A percentile compares a stretch with the other conserved stretches of the same genome.
Evolutionary conservation across 202 grass and related monocot species (phyloP).

Genomic region (Elaeis oleifera): DNA sequence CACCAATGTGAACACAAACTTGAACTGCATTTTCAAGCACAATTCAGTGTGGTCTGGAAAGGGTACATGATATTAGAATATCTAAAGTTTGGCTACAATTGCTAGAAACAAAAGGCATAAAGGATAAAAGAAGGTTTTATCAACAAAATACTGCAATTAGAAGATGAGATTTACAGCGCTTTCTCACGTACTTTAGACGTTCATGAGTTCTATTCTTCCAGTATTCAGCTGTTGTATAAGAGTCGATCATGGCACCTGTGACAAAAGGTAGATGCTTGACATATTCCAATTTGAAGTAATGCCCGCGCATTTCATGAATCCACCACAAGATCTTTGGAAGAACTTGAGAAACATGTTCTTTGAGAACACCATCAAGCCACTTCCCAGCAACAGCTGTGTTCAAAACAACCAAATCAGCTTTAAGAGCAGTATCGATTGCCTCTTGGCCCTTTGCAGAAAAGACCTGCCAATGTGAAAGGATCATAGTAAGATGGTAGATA

Average conservation of each 20-base stretch:
- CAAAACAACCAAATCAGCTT: constrained; percentile 80
- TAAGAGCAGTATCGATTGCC: constrained; percentile 55
- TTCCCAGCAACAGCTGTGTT: constrained; percentile 96
- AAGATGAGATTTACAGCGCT: constrained; percentile 10
- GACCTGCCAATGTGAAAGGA: constrained; percentile 38
- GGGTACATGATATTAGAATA: no score
- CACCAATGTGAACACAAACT: no score
- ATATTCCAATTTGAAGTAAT: constrained; percentile 94
- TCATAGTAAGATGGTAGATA: constrained; percentile 2
- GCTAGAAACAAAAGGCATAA: no score
- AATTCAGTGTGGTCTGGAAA: no score
- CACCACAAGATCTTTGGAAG: constrained; percentile 98
- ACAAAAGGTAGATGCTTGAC: constrained; percentile 88
- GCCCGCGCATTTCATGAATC: constrained; percentile 99
- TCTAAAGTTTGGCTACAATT: no score
- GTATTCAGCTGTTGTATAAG: constrained; percentile 72
- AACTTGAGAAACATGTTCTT: constrained; percentile 58
- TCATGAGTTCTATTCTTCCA: constrained; percentile 93
- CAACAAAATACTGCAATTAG: no score
- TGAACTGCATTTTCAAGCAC: no score
- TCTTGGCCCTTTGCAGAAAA: constrained; percentile 68
- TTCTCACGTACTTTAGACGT: constrained; percentile 63
- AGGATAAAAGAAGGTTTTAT: no score
- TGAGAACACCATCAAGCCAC: constrained; percentile 84
- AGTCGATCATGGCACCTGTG: constrained; percentile 94